These are phyloP conservation scores for Begonia loranthoides DNA, from an alignment of 306 rosid species.

Conservation along the genomic window DNA sequence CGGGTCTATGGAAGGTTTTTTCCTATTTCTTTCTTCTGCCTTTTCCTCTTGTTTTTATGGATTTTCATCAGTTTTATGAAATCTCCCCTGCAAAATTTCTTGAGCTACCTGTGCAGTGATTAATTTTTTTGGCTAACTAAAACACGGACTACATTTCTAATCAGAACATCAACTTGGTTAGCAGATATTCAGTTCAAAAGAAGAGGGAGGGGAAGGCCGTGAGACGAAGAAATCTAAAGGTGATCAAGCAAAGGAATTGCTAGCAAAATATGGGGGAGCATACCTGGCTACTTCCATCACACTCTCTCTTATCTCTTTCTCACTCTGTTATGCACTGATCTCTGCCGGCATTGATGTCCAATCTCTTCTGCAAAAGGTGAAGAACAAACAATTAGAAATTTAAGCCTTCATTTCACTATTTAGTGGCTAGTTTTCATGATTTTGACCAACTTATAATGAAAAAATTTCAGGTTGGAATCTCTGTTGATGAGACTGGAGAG, in stretches of 20 bases:
- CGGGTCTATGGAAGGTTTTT: conserved; percentile 84
- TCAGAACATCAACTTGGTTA: neutral
- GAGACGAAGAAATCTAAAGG: conserved; percentile 56
- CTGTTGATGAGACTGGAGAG: conserved; percentile 49
- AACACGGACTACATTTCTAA: too few relatives aligned
- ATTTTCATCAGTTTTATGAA: neutral
- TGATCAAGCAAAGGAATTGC: conserved; percentile 74
- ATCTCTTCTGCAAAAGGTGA: conserved; percentile 66
- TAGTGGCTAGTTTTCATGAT: too few relatives aligned
- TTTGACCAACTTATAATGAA: too few relatives aligned
- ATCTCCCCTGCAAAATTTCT: too few relatives aligned
- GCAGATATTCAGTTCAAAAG: conserved; percentile 84
- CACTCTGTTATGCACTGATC: conserved; percentile 58
- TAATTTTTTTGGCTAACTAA: too few relatives aligned
- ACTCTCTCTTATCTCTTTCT: conserved; percentile 68
- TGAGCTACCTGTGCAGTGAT: too few relatives aligned
- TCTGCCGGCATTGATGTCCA: conserved; percentile 68
- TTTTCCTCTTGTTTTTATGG: neutral
- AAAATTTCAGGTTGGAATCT: conserved; percentile 62
- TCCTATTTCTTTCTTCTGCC: conserved; percentile 4
- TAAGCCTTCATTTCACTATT: too few relatives aligned
- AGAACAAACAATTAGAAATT: too few relatives aligned
- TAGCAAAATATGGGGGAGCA: conserved; percentile 90
- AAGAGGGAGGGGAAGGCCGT: conserved; percentile 31
- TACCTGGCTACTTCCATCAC: conserved; percentile 78